Percentiles rank a stretch among this genome's conserved stretches.
Evolutionary conservation across 306 rosid genomes (phyloP).

Genomic region (Medicago lupulina): DNA sequence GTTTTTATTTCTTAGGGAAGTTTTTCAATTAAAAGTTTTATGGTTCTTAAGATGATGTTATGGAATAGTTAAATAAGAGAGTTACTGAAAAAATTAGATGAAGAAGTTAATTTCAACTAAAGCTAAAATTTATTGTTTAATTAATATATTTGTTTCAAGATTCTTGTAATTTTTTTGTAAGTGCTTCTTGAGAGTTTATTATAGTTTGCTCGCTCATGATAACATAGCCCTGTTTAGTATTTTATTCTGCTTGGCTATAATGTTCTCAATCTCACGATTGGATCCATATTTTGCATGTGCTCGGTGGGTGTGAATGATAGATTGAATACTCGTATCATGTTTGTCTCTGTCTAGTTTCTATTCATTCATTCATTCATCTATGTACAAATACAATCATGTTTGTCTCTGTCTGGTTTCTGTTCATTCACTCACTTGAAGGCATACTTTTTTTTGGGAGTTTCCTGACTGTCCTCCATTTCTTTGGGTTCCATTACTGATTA

Average conservation of each 20-base stretch:
- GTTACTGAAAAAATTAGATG: neutral
- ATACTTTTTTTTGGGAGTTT: neutral
- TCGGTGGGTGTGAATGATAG: neutral
- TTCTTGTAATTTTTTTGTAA: neutral
- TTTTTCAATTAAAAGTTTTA: neutral
- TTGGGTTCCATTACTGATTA: slow-evolving; percentile 25
- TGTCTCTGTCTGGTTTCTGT: neutral
- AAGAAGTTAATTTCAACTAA: neutral
- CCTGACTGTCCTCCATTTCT: slow-evolving; percentile 7
- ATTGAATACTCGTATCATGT: neutral
- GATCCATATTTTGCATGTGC: slow-evolving; percentile 2
- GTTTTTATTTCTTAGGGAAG: neutral
- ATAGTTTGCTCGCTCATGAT: neutral
- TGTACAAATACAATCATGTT: neutral
- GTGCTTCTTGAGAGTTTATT: neutral
- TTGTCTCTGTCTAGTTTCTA: neutral
- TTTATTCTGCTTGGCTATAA: slow-evolving; percentile 14
- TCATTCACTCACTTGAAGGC: slow-evolving; percentile 7
- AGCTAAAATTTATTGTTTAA: neutral
- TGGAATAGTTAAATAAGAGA: neutral
- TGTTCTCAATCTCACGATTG: slow-evolving; percentile 2
- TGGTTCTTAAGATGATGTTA: neutral
- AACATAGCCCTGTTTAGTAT: slow-evolving; percentile 22
- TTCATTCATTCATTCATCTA: slow-evolving; percentile 1
- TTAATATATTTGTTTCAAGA: neutral